Conservation (phyloP, 345 rosid species). For the Lepidium didymum region DNA sequence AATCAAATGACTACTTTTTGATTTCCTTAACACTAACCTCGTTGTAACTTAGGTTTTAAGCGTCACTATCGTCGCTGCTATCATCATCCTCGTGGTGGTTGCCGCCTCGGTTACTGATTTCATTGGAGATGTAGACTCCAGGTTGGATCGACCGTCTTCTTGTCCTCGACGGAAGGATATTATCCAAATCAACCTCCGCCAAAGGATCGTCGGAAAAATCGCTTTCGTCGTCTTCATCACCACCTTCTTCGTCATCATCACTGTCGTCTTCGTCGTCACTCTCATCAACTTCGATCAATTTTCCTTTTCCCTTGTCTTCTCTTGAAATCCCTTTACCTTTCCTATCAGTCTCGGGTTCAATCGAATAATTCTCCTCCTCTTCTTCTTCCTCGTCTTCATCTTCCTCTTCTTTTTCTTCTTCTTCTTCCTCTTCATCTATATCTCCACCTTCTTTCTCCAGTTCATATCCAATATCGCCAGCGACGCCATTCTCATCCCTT, state of each 20-base stretch:
- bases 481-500: background rate
- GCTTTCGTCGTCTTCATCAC: slow-evolving; percentile 42
- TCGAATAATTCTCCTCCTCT: slow-evolving; percentile 21
- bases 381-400: slow-evolving; percentile 19
- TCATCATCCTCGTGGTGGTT: slow-evolving; percentile 22
- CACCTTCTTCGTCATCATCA: slow-evolving; percentile 38
- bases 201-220: slow-evolving; percentile 85
- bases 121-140: slow-evolving; percentile 45
- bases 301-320: slow-evolving; percentile 36
- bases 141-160: slow-evolving; percentile 46
- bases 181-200: slow-evolving; percentile 93
- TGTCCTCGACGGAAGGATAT: slow-evolving; percentile 86
- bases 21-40: slow-evolving; percentile 13
- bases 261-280: slow-evolving; percentile 43
- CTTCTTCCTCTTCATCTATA: slow-evolving; percentile 5
- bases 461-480: slow-evolving; percentile 12
- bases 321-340: slow-evolving; percentile 49
- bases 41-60: slow-evolving; percentile 22
- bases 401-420: background rate
- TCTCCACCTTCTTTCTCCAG: slow-evolving; percentile 4
- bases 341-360: slow-evolving; percentile 36
- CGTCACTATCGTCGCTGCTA: slow-evolving; percentile 38
- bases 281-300: slow-evolving; percentile 41
- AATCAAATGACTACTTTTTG: slow-evolving; percentile 14
- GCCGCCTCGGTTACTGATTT: slow-evolving; percentile 13